Evolutionary conservation across 768 basidiomycete genomes (phyloP).

Genomic region (Suillus discolor): DNA sequence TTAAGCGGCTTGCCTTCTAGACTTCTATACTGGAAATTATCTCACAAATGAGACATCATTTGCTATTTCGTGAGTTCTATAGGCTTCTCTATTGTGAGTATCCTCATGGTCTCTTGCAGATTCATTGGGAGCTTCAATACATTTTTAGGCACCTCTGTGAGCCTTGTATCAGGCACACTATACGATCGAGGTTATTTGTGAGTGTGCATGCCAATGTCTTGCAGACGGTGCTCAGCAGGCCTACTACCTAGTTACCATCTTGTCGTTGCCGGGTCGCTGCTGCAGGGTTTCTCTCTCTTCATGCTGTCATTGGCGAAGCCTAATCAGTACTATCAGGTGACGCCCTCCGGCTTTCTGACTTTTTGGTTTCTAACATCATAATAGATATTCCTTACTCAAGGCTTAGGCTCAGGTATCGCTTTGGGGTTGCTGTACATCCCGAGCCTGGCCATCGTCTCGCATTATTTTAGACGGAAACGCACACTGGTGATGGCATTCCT

Average conservation of each 20-base stretch:
- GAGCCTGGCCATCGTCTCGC: background rate
- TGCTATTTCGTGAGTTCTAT: background rate
- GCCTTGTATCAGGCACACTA: background rate
- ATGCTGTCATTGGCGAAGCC: background rate
- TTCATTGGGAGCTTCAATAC: background rate
- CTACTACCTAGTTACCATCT: background rate
- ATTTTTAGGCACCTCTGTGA: background rate
- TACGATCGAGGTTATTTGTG: background rate
- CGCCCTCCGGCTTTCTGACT: background rate
- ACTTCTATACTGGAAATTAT: background rate
- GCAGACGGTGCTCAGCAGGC: background rate
- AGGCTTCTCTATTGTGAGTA: background rate
- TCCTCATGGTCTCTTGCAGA: background rate
- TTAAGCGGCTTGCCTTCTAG: background rate
- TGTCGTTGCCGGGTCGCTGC: background rate
- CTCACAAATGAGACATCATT: background rate
- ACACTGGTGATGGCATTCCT: background rate
- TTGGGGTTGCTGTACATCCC: background rate
- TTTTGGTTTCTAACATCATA: background rate
- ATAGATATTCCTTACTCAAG: background rate
- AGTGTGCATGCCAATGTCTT: background rate
- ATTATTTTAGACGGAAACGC: background rate
- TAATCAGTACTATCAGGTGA: background rate
- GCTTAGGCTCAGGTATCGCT: background rate
- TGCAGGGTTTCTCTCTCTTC: background rate